These are phyloP conservation scores for Diaporthe helianthi DNA, from an alignment of 2,329 filamentous ascomycete species.

Conservation along the genomic window DNA sequence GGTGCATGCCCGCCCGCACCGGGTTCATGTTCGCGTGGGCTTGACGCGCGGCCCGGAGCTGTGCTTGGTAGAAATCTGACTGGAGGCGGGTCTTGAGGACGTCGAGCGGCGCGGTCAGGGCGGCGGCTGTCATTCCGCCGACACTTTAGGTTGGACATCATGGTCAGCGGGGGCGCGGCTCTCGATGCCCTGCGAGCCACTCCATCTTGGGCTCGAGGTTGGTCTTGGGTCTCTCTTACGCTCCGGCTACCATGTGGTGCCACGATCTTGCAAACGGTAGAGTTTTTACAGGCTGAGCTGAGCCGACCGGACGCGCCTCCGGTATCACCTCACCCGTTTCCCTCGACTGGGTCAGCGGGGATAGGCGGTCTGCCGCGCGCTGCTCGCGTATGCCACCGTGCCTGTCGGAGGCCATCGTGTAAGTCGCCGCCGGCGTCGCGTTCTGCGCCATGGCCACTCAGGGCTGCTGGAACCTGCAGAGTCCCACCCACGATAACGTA, in stretches of 20 bases:
- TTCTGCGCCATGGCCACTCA: constrained; percentile 34
- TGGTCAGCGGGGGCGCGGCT: constrained; percentile 26
- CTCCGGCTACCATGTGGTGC: constrained; percentile 91
- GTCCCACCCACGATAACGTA: neutral
- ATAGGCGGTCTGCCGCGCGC: constrained; percentile 30
- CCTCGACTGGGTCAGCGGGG: constrained; percentile 61
- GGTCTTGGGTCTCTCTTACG: constrained; percentile 59
- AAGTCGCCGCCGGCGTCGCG: constrained; percentile 30
- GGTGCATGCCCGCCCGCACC: constrained; percentile 70
- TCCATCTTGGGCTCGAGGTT: constrained; percentile 1
- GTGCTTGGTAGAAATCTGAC: constrained; percentile 91
- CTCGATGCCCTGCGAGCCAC: neutral
- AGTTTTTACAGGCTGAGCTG: constrained; percentile 44
- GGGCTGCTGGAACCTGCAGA: neutral
- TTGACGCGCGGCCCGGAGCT: constrained; percentile 73
- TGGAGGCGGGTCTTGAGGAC: constrained; percentile 93
- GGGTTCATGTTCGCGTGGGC: constrained; percentile 66
- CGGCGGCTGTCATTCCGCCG: constrained; percentile 89
- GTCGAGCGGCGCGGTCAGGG: constrained; percentile 93
- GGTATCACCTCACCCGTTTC: constrained; percentile 66
- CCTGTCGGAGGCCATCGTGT: constrained; percentile 33
- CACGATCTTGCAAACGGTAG: constrained; percentile 76
- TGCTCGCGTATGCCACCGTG: constrained; percentile 23
- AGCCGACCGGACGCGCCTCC: constrained; percentile 39
- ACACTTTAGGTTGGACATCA: constrained; percentile 56